Base-by-base conservation (phyloP, 2,329 filamentous ascomycete genomes). In the Apiospora rasikravindrae region DNA sequence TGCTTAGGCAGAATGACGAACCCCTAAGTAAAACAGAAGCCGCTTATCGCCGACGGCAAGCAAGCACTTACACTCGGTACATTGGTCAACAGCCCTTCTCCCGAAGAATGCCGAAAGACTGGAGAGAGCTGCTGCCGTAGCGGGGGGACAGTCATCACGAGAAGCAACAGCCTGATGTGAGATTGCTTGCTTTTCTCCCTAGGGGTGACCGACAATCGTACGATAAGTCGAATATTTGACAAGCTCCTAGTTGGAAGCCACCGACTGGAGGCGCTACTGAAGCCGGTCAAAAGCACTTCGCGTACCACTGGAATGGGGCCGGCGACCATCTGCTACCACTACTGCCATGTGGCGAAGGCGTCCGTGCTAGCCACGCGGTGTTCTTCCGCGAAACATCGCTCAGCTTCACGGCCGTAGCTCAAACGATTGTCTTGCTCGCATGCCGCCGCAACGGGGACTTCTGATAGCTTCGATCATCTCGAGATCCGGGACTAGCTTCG, bases 341-440 rank as follows among this genome's bases (percentile, higher is more conserved):
- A 40, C 40, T 33, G 57, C 57, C 57, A 40, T 64, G 57, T 40
- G 33, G 33, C 57, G 57, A 64, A 8, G 57, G 57, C 57, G 29
- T 61, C 29, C 19, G 29, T 61, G 53, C 16, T 6, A 22, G 53
- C 53, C 53, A 37, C 53, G 53, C 53, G 33, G 57, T 40, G 13
- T 33, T 64, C 22, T n/a, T 64, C 57, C 33, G 33, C 57, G 33
- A 64, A 37, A 64, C 57, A 64, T 24, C 29, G 57, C 57, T 22
- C 33, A 64, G 29, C 57, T n/a, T 33, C 33, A 64, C 33, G 29
- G 33, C 57, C 57, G 57, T 64, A 64, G 33, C 24, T 40, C 19
- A n/a, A 37, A 61, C 53, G 29, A 61, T 61, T 61, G 53, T 61
- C 53, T 37, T 61, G 53, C 29, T 61, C 19, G 53, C 53, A 61